These are phyloP conservation scores for Nannochloris sp. DNA, from an alignment of 139 green algal genomes.

Conservation along the genomic window DNA sequence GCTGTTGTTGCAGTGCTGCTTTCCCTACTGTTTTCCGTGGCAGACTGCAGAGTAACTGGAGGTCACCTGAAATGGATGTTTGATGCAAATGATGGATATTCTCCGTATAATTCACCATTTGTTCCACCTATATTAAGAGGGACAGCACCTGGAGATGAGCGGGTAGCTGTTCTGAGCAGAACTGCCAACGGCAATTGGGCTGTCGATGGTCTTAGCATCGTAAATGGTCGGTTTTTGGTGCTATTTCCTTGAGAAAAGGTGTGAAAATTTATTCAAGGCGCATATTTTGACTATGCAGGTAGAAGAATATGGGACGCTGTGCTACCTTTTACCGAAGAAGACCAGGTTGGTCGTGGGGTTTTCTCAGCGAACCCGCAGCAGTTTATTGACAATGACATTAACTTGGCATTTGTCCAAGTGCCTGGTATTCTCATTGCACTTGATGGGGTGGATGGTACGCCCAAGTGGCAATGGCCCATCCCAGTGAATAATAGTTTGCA, in stretches of 20 bases:
- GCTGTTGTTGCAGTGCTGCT: neutral
- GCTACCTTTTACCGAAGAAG: neutral
- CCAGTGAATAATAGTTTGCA: neutral
- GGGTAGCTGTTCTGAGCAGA: conserved; percentile 1
- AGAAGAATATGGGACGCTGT: neutral
- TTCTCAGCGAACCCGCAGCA: conserved; percentile 1
- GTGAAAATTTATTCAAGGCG: too few relatives aligned
- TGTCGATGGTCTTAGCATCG: conserved; percentile 4
- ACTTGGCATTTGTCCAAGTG: conserved; percentile 7
- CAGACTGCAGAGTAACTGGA: neutral
- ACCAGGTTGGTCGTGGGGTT: neutral
- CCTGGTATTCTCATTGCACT: neutral
- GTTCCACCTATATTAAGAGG: conserved; percentile 7
- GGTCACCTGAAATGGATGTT: conserved; percentile 7
- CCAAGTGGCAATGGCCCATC: conserved; percentile 4
- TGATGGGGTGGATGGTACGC: neutral
- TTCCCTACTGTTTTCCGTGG: neutral
- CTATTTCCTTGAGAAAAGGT: neutral
- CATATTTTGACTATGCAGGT: neutral
- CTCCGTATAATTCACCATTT: conserved; percentile 5
- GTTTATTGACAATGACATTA: conserved; percentile 1
- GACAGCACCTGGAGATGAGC: neutral
- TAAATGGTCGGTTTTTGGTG: neutral
- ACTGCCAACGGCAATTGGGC: conserved; percentile 2
- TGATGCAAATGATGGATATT: conserved; percentile 5